These are phyloP conservation scores for Fusarium haematococcum DNA, from an alignment of 2,329 filamentous ascomycete genomes.

Conservation along the genomic window DNA sequence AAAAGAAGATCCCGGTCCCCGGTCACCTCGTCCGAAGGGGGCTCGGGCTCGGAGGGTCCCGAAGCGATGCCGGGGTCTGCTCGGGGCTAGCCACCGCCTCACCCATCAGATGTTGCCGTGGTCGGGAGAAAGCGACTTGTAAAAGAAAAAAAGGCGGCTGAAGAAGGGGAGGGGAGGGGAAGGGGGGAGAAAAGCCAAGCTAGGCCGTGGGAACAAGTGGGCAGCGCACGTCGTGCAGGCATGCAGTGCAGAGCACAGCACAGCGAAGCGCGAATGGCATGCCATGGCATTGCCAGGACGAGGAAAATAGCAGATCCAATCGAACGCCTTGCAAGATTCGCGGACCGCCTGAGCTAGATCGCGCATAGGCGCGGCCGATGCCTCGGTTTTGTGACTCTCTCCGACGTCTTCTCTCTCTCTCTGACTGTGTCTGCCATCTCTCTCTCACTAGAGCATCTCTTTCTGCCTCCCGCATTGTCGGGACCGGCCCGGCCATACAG, in stretches of 20 bases:
- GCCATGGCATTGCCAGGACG: conserved; percentile 5
- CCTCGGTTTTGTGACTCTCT: conserved; percentile 8
- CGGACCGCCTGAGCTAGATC: conserved; percentile 25
- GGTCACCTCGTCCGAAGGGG: conserved; percentile 23
- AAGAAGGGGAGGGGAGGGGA: conserved; percentile 11
- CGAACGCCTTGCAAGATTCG: conserved; percentile 21
- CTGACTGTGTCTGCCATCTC: neutral
- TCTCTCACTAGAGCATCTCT: conserved; percentile 20
- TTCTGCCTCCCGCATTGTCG: conserved; percentile 26
- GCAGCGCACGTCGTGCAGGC: conserved; percentile 3
- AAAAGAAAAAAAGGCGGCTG: conserved; percentile 6
- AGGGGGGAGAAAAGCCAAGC: conserved; percentile 5
- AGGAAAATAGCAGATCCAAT: conserved; percentile 36
- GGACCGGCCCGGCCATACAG: conserved; percentile 45
- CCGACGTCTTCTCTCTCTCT: conserved; percentile 7
- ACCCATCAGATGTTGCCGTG: conserved; percentile 20
- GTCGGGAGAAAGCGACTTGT: conserved; percentile 7
- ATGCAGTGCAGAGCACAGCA: conserved; percentile 4
- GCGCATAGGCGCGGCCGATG: conserved; percentile 11
- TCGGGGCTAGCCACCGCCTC: conserved; percentile 20
- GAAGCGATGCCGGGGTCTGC: conserved; percentile 25
- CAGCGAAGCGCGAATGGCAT: neutral
- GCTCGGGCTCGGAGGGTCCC: conserved; percentile 32
- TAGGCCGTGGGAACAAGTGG: conserved; percentile 1
- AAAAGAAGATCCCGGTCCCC: conserved; percentile 9